phyloP scores from a whole-genome alignment of 1,139 yeast genomes.

The Yamadazyma epiphylla region DNA sequence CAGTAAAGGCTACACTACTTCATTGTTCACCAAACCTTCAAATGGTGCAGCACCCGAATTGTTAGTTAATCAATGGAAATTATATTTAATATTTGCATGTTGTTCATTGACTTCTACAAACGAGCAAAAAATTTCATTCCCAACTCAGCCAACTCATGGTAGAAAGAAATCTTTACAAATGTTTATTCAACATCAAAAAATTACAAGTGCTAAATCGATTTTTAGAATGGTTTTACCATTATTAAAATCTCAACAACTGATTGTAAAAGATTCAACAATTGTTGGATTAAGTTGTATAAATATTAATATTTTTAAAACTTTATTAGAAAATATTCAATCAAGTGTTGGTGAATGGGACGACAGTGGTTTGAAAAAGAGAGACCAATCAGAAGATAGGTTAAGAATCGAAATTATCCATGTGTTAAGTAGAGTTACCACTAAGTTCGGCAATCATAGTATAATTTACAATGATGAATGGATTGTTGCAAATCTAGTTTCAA shows the following conservation, averaged over 20 bases:
- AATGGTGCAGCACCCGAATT: constrained; percentile 58
- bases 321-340: constrained; percentile 73
- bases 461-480: constrained; percentile 69
- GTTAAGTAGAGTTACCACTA: constrained; percentile 63
- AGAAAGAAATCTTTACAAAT: constrained; percentile 73
- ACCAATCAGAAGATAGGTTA: constrained; percentile 42
- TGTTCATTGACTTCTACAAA: constrained; percentile 86
- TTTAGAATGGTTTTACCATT: constrained; percentile 86
- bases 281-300: constrained; percentile 86
- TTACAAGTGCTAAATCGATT: constrained; percentile 87
- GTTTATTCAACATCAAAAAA: constrained; percentile 83
- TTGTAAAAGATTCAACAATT: constrained; percentile 81
- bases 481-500: constrained; percentile 57
- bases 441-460: constrained; percentile 50
- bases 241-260: constrained; percentile 64
- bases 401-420: constrained; percentile 80
- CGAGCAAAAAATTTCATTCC: constrained; percentile 69
- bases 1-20: constrained; percentile 37
- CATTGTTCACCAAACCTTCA: constrained; percentile 30
- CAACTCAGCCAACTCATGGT: constrained; percentile 59
- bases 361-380: constrained; percentile 23
- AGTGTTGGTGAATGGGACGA: constrained; percentile 60
- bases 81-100: constrained; percentile 87
- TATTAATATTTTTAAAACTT: constrained; percentile 79
- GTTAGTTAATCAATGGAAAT: constrained; percentile 82